phyloP scores from a whole-genome alignment of 108 stramenopile species.

The Cylindrotheca fusiformis region DNA sequence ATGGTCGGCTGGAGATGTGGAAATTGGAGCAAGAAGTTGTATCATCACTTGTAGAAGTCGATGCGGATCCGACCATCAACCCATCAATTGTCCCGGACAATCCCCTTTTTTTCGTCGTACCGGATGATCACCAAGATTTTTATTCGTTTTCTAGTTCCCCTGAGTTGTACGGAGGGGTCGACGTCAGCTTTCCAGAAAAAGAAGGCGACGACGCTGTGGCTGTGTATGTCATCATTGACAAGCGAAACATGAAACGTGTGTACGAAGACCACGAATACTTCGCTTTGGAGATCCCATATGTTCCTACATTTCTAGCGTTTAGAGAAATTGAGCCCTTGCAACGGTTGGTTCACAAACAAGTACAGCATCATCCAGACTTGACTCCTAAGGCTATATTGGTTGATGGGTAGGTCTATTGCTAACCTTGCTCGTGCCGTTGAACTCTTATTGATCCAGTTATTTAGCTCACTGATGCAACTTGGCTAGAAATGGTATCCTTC shows the following conservation, averaged over 20 bases:
- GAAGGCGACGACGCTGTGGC: slow-evolving; percentile 42
- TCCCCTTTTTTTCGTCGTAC: slow-evolving; percentile 5
- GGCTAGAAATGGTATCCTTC: slow-evolving; percentile 61
- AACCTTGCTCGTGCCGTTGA: too few relatives aligned
- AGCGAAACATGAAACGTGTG: slow-evolving; percentile 28
- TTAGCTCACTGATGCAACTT: too few relatives aligned
- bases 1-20: slow-evolving; percentile 5
- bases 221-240: slow-evolving; percentile 61
- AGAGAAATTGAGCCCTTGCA: slow-evolving; percentile 63
- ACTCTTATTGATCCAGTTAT: too few relatives aligned
- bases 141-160: slow-evolving; percentile 10
- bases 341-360: slow-evolving; percentile 44
- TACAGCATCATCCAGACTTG: slow-evolving; percentile 24
- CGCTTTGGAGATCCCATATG: slow-evolving; percentile 27
- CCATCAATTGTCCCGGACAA: slow-evolving; percentile 2
- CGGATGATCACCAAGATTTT: slow-evolving; percentile 9
- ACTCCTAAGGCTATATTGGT: slow-evolving; percentile 48
- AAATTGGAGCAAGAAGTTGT: slow-evolving; percentile 23
- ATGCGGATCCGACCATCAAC: slow-evolving; percentile 15
- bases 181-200: slow-evolving; percentile 52
- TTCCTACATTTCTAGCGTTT: slow-evolving; percentile 62
- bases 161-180: slow-evolving; percentile 60
- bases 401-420: slow-evolving; percentile 23
- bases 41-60: slow-evolving; percentile 12
- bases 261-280: slow-evolving; percentile 47